Conservation (phyloP, 768 basidiomycete species). For the Coprinopsis sp. region DNA sequence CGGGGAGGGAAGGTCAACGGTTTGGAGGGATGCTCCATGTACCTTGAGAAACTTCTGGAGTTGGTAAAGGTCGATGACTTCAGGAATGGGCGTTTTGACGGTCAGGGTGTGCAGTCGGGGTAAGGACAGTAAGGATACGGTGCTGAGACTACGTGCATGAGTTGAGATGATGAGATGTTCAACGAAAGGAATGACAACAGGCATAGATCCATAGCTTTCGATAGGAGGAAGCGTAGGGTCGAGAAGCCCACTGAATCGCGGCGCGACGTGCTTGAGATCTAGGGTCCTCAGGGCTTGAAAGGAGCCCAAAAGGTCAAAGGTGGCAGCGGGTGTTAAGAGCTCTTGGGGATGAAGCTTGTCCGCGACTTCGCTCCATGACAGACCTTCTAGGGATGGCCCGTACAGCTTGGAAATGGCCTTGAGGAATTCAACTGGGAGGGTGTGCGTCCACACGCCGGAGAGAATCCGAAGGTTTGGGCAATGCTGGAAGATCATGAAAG, state of each 20-base stretch:
- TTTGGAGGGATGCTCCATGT: slow-evolving; percentile 37
- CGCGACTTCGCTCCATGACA: slow-evolving; percentile 40
- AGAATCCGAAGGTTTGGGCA: slow-evolving; percentile 44
- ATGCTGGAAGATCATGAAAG: slow-evolving; percentile 40
- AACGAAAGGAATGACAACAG: slow-evolving; percentile 38
- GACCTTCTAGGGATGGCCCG: slow-evolving; percentile 35
- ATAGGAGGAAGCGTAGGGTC: slow-evolving; percentile 1
- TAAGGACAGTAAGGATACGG: slow-evolving; percentile 35
- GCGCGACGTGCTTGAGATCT: slow-evolving; percentile 42
- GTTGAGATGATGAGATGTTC: slow-evolving; percentile 41
- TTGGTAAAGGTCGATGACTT: slow-evolving; percentile 16
- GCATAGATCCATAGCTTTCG: slow-evolving; percentile 17
- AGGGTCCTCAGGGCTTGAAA: slow-evolving; percentile 40
- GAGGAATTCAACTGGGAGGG: slow-evolving; percentile 41
- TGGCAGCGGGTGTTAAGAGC: slow-evolving; percentile 18
- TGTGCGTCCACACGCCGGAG: slow-evolving; percentile 42
- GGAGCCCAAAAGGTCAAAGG: slow-evolving; percentile 34
- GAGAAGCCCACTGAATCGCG: slow-evolving; percentile 5
- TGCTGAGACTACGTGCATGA: slow-evolving; percentile 28
- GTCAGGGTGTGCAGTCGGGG: slow-evolving; percentile 41
- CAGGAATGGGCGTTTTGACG: slow-evolving; percentile 28
- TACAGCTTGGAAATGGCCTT: slow-evolving; percentile 36
- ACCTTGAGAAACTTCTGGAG: slow-evolving; percentile 34
- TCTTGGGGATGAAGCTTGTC: slow-evolving; percentile 9
- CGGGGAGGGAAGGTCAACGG: slow-evolving; percentile 37